Evolutionary conservation across 257 asterid genomes (phyloP).

Genomic region (Rehmannia glutinosa): DNA sequence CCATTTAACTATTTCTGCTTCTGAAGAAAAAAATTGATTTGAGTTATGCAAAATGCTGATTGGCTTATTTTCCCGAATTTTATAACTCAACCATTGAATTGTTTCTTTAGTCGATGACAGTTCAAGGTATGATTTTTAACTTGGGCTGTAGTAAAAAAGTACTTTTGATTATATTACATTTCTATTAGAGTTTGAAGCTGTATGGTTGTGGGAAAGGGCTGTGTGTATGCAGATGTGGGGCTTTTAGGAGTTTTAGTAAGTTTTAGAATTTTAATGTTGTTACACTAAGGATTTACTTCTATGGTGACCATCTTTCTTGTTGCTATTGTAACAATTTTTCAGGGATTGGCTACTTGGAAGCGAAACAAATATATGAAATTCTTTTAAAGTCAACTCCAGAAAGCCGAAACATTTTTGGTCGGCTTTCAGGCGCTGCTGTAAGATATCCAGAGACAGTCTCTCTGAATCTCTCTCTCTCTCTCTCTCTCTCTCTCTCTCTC

Average conservation of each 20-base stretch:
- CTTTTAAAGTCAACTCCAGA: constrained; percentile 74
- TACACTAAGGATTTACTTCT: neutral
- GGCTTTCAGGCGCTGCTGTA: constrained; percentile 99
- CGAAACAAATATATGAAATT: constrained; percentile 72
- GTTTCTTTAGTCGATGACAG: neutral
- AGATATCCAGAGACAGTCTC: constrained; percentile 42
- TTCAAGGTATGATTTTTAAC: neutral
- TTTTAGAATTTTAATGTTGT: neutral
- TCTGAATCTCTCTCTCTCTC: neutral
- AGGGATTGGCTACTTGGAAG: constrained; percentile 87
- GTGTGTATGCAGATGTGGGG: neutral
- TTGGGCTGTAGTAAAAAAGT: too few relatives aligned
- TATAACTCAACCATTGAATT: neutral
- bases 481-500: neutral
- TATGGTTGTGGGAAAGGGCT: too few relatives aligned
- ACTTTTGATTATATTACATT: too few relatives aligned
- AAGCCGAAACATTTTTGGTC: constrained; percentile 96
- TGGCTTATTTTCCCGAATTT: neutral
- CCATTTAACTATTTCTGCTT: constrained; percentile 10
- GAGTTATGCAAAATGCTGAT: neutral
- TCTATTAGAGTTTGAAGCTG: too few relatives aligned
- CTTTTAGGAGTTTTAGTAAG: neutral
- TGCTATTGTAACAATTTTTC: constrained; percentile 21
- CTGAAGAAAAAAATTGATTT: neutral
- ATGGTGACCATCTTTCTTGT: neutral